Percentiles rank a stretch among this genome's conserved stretches.
Evolutionary conservation across 805 yeast species (phyloP).

Genomic region (Cyberlindnera maritima): DNA sequence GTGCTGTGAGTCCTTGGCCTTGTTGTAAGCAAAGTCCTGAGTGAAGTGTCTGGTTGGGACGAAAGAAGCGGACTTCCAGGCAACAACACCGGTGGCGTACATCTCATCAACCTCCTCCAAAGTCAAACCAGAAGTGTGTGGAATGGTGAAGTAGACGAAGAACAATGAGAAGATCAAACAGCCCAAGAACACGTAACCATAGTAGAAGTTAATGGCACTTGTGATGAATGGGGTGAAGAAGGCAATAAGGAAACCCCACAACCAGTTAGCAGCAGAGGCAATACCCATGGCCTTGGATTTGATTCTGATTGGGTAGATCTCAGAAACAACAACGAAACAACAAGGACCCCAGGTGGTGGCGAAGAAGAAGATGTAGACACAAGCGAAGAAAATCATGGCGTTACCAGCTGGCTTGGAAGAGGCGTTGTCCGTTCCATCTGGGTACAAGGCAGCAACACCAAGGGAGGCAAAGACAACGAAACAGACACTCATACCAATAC

Average conservation of each 20-base stretch:
- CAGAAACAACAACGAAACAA: conserved; percentile 62
- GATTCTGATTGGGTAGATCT: conserved; percentile 70
- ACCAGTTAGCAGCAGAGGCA: conserved; percentile 61
- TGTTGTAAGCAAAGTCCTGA: conserved; percentile 25
- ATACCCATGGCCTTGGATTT: conserved; percentile 55
- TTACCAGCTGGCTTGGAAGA: conserved; percentile 57
- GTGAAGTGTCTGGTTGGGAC: conserved; percentile 40
- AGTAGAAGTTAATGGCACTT: conserved; percentile 60
- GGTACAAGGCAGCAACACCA: conserved; percentile 49
- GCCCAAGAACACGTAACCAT: conserved; percentile 65
- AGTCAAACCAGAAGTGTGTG: conserved; percentile 78
- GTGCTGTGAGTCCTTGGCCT: conserved; percentile 23
- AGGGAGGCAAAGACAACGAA: conserved; percentile 52
- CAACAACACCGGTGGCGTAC: conserved; percentile 39
- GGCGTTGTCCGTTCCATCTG: conserved; percentile 43
- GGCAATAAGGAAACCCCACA: conserved; percentile 67
- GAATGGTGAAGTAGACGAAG: conserved; percentile 70
- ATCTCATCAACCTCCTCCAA: conserved; percentile 80
- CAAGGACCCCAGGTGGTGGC: conserved; percentile 77
- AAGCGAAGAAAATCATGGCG: conserved; percentile 68
- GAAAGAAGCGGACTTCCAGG: conserved; percentile 51
- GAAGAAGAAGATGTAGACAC: conserved; percentile 67
- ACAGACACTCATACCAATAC: conserved; percentile 46
- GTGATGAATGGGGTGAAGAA: conserved; percentile 73
- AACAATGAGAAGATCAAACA: conserved; percentile 56